These are phyloP conservation scores for Debaryomyces subglobosus DNA, from an alignment of 1,139 yeast genomes.

Conservation along the genomic window DNA sequence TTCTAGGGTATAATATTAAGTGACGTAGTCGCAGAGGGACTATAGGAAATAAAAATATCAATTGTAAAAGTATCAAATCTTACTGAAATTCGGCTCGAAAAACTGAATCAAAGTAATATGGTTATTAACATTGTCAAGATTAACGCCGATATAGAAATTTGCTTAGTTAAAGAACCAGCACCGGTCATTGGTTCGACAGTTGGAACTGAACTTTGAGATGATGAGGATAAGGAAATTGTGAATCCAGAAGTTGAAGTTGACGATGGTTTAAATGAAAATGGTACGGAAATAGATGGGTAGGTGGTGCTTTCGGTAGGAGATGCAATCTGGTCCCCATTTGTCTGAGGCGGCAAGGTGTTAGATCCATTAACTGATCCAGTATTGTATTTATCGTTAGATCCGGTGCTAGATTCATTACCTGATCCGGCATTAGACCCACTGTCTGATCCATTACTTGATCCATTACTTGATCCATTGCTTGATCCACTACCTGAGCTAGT, in stretches of 20 bases:
- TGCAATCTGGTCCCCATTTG: not conserved
- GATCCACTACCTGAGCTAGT: not conserved
- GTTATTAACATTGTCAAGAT: not conserved
- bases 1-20: too few relatives aligned
- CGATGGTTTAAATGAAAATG: not conserved
- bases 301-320: not conserved
- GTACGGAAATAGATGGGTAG: not conserved
- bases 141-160: not conserved
- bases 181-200: not conserved
- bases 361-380: not conserved
- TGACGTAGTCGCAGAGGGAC: too few relatives aligned
- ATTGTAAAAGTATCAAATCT: not conserved
- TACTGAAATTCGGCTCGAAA: not conserved
- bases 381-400: not conserved
- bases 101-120: not conserved
- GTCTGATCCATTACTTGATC: not conserved
- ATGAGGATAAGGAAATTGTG: not conserved
- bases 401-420: not conserved
- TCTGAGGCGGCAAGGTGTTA: not conserved
- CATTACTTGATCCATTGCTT: not conserved
- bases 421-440: not conserved
- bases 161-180: not conserved
- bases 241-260: not conserved
- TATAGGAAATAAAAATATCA: too few relatives aligned
- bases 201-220: not conserved